Conservation (phyloP, 2,329 filamentous ascomycete species). For the Volutella citrinella region DNA sequence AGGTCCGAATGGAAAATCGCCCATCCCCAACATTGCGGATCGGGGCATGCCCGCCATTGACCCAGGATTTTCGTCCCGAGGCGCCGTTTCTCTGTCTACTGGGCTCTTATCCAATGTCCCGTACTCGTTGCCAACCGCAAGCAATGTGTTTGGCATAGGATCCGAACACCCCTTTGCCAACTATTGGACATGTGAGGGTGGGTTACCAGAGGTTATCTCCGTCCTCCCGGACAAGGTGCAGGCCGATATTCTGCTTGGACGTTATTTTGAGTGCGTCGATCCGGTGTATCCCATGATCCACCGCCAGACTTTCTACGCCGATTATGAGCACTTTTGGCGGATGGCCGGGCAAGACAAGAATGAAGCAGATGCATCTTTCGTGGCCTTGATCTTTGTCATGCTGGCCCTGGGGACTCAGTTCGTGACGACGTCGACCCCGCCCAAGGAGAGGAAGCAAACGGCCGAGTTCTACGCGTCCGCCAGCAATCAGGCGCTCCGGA, state of each 20-base stretch:
- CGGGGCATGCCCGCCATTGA: slow-evolving; percentile 45
- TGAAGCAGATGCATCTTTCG: slow-evolving; percentile 62
- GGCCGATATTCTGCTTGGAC: slow-evolving; percentile 64
- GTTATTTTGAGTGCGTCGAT: slow-evolving; percentile 70
- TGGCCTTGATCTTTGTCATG: slow-evolving; percentile 74
- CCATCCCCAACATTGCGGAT: slow-evolving; percentile 55
- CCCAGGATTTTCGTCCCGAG: slow-evolving; percentile 43
- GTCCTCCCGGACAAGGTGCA: slow-evolving; percentile 74
- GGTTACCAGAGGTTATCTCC: slow-evolving; percentile 69
- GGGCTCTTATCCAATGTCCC: slow-evolving; percentile 70
- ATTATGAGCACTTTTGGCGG: slow-evolving; percentile 77
- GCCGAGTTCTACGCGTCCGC: slow-evolving; percentile 81
- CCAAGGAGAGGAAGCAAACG: slow-evolving; percentile 66
- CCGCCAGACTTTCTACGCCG: slow-evolving; percentile 69
- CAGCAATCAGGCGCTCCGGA: slow-evolving; percentile 71
- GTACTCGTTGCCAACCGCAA: slow-evolving; percentile 66
- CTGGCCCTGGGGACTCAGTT: slow-evolving; percentile 78
- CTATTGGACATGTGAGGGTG: slow-evolving; percentile 80
- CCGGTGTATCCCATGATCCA: slow-evolving; percentile 81
- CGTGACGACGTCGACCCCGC: slow-evolving; percentile 52
- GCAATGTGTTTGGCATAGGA: slow-evolving; percentile 78
- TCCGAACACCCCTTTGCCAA: slow-evolving; percentile 78
- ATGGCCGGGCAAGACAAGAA: slow-evolving; percentile 55
- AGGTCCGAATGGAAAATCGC: slow-evolving; percentile 34
- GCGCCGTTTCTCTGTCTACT: slow-evolving; percentile 53